Evolutionary conservation across 2,329 filamentous ascomycete genomes (phyloP).

Genomic region (Hirsutella minnesotensis): DNA sequence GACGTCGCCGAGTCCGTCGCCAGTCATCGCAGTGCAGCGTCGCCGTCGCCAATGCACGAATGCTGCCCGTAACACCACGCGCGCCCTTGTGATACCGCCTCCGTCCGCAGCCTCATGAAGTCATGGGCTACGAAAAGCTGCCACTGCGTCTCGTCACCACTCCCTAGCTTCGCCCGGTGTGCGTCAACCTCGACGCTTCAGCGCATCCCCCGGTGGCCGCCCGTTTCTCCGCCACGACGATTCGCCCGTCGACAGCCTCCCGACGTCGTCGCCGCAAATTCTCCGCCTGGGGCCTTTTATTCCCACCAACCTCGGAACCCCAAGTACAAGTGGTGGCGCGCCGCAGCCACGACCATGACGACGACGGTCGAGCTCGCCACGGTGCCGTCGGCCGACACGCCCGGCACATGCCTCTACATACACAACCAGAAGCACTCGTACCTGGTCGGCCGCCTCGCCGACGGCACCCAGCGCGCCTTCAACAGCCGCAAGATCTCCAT

Average conservation of each 20-base stretch:
- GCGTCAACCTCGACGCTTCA: neutral
- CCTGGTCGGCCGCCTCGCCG: conserved; percentile 68
- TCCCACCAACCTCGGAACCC: neutral
- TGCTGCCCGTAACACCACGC: no score
- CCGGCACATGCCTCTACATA: conserved; percentile 64
- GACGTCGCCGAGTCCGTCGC: no score
- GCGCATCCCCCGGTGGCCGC: neutral
- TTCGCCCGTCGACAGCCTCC: no score
- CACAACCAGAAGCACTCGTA: conserved; percentile 77
- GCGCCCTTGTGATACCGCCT: neutral
- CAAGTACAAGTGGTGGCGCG: neutral
- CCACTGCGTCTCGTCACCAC: conserved; percentile 2
- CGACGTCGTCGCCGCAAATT: no score
- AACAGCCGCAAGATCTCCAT: conserved; percentile 55
- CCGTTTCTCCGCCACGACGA: neutral
- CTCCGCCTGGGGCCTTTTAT: no score
- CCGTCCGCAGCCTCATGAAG: conserved; percentile 12
- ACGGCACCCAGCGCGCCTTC: conserved; percentile 74
- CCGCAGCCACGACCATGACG: conserved; percentile 47
- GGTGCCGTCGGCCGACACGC: conserved; percentile 78
- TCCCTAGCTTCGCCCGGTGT: conserved; percentile 1
- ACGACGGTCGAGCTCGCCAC: conserved; percentile 64
- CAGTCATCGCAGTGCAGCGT: no score
- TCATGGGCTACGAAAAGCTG: conserved; percentile 14
- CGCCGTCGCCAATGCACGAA: no score